These are phyloP conservation scores for Phytopythium montanum DNA, from an alignment of 352 stramenopile species.

Conservation along the genomic window DNA sequence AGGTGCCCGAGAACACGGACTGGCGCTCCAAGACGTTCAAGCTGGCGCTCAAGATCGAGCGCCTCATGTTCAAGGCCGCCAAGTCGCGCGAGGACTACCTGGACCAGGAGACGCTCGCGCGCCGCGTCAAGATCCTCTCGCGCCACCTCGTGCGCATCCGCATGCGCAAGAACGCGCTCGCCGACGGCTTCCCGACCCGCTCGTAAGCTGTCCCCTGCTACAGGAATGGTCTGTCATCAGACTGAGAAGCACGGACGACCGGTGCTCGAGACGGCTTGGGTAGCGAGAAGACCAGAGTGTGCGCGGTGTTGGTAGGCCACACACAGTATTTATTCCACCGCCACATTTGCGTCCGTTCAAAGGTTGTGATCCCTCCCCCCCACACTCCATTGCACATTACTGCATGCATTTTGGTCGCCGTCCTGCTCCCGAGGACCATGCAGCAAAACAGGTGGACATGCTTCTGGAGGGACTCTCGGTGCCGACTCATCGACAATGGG, in stretches of 20 bases:
- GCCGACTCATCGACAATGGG: background rate
- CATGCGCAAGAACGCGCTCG: constrained; percentile 53
- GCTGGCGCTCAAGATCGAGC: constrained; percentile 60
- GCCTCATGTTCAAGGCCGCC: constrained; percentile 52
- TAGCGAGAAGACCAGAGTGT: background rate
- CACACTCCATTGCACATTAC: no score
- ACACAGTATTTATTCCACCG: constrained; percentile 5
- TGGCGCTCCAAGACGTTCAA: constrained; percentile 60
- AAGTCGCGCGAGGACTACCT: constrained; percentile 50
- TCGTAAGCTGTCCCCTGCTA: constrained; percentile 7
- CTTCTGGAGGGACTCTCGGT: background rate
- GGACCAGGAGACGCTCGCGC: constrained; percentile 41
- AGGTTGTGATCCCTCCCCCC: background rate
- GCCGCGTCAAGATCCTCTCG: constrained; percentile 46
- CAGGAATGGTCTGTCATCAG: background rate
- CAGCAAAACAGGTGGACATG: background rate
- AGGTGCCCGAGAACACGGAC: constrained; percentile 54
- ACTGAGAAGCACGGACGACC: constrained; percentile 4
- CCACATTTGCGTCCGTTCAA: constrained; percentile 1
- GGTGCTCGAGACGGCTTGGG: background rate
- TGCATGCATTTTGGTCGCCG: no score
- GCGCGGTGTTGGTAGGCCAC: background rate
- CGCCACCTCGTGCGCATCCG: constrained; percentile 54
- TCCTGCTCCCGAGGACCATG: background rate
- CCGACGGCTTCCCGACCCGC: constrained; percentile 14